Percentiles rank a stretch among this genome's conserved stretches.
Conservation (phyloP, 2,329 filamentous ascomycete species). For the Graphium sp. region DNA sequence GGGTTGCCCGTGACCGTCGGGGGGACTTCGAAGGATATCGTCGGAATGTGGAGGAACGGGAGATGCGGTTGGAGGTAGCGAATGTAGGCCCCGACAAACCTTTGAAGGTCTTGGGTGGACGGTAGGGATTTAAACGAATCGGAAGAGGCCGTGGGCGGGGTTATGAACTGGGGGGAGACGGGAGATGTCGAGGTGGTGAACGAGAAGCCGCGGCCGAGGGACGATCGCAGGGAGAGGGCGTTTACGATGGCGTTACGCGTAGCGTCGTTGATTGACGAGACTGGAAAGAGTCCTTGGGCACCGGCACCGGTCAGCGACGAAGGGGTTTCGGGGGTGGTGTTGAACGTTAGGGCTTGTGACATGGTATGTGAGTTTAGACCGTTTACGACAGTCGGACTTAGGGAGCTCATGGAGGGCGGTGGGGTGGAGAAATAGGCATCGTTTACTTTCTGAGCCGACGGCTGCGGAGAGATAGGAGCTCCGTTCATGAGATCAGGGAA, state of each 20-base stretch:
- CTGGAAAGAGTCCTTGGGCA: conserved; percentile 37
- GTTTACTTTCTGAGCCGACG: conserved; percentile 49
- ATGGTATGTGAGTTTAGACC: conserved; percentile 43
- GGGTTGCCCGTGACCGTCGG: conserved; percentile 45
- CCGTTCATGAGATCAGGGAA: conserved; percentile 64
- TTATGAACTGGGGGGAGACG: conserved; percentile 32
- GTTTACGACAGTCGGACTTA: conserved; percentile 57
- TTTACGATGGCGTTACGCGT: conserved; percentile 44
- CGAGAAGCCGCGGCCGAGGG: conserved; percentile 47
- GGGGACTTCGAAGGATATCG: conserved; percentile 74
- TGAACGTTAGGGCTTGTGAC: conserved; percentile 49
- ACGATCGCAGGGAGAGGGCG: conserved; percentile 38
- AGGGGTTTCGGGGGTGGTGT: conserved; percentile 52
- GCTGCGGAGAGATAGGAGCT: conserved; percentile 63
- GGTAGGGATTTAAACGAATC: conserved; percentile 47
- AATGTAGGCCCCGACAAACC: conserved; percentile 81
- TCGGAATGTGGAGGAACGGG: conserved; percentile 86
- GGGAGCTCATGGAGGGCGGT: conserved; percentile 53
- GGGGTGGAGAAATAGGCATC: conserved; percentile 70
- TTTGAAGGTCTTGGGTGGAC: conserved; percentile 70
- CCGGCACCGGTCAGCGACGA: conserved; percentile 50
- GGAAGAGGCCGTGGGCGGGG: conserved; percentile 28
- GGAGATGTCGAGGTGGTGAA: conserved; percentile 37
- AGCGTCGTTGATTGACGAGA: conserved; percentile 48
- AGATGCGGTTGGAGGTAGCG: conserved; percentile 86